These are phyloP conservation scores for Thuja plicata DNA, from an alignment of 83 land plant species.

Conservation along the genomic window DNA sequence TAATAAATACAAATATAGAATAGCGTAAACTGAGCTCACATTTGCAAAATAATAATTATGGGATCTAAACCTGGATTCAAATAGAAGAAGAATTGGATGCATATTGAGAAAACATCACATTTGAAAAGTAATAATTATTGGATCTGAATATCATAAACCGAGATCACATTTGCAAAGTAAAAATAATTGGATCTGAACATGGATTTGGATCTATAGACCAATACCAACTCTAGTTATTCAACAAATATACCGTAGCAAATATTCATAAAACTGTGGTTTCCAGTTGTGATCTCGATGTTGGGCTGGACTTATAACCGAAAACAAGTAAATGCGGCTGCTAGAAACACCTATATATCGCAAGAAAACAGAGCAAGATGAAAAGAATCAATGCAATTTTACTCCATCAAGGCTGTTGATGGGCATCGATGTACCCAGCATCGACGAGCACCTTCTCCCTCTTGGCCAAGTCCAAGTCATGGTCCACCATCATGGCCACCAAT, in stretches of 20 bases:
- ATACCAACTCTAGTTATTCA: background rate
- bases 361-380: background rate
- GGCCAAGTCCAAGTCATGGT: constrained; percentile 65
- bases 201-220: background rate
- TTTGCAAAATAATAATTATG: background rate
- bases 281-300: background rate
- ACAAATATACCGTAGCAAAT: background rate
- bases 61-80: background rate
- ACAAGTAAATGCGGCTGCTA: background rate
- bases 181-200: too few species aligned
- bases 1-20: background rate
- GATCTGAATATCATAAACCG: background rate
- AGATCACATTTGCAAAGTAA: background rate
- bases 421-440: constrained; percentile 76
- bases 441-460: constrained; percentile 88
- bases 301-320: background rate
- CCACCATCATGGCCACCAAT: constrained; percentile 91
- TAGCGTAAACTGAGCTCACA: background rate
- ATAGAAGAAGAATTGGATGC: background rate
- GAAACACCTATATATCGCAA: background rate
- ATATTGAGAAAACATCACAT: too few species aligned
- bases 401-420: constrained; percentile 80
- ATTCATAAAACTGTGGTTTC: background rate
- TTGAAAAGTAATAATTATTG: too few species aligned
- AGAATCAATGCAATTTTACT: background rate